phyloP scores from a whole-genome alignment of 129 eudicot genomes.

The Flaveria sonorensis region DNA sequence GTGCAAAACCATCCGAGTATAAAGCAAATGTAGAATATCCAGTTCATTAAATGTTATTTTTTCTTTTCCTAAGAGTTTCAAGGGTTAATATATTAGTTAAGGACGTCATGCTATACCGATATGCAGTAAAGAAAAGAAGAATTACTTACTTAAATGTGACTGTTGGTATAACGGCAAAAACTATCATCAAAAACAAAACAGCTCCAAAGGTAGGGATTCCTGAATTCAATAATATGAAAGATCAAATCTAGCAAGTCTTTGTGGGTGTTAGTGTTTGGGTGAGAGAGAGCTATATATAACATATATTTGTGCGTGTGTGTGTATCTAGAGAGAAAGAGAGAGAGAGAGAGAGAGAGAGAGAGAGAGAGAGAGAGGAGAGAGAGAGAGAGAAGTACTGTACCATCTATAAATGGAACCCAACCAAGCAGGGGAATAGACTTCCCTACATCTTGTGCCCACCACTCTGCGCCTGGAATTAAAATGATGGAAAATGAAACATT shows the following conservation, averaged over 20 bases:
- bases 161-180: constrained; percentile 86
- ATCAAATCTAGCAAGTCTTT: constrained; percentile 7
- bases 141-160: constrained; percentile 72
- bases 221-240: constrained; percentile 37
- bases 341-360: too few relatives aligned
- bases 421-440: constrained; percentile 73
- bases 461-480: constrained; percentile 73
- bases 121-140: constrained; percentile 16
- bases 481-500: not conserved
- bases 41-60: not conserved
- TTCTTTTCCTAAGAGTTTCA: constrained; percentile 15
- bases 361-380: too few relatives aligned
- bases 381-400: constrained; percentile 31
- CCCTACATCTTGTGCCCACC: constrained; percentile 95
- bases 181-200: constrained; percentile 63
- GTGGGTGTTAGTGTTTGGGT: not conserved
- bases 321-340: not conserved
- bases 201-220: constrained; percentile 69
- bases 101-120: constrained; percentile 2
- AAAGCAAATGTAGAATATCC: not conserved
- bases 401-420: constrained; percentile 83
- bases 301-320: too few relatives aligned
- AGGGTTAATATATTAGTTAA: not conserved
- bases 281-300: not conserved
- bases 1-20: not conserved